phyloP scores from a whole-genome alignment of 805 yeast species.

The Spathaspora passalidarum region DNA sequence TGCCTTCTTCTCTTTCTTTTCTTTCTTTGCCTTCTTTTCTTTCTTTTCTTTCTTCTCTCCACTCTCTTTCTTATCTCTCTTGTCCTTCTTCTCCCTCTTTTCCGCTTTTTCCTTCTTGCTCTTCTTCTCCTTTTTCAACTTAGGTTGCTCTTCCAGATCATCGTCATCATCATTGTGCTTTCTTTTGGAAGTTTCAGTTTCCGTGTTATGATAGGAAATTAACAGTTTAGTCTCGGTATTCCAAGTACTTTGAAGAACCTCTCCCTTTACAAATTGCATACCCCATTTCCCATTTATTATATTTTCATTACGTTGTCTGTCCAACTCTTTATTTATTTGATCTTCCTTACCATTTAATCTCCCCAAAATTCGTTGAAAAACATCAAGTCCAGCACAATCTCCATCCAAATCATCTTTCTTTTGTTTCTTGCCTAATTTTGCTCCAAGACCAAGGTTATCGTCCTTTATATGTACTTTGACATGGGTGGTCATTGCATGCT shows the following conservation, averaged over 20 bases:
- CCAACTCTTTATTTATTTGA: conserved; percentile 60
- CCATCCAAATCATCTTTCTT: conserved; percentile 68
- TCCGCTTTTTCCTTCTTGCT: conserved; percentile 25
- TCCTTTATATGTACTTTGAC: conserved; percentile 80
- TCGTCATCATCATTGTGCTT: conserved; percentile 16
- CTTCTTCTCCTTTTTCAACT: conserved; percentile 24
- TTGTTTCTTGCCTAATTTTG: conserved; percentile 57
- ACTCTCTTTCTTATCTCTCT: conserved; percentile 18
- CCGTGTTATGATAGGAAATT: conserved; percentile 7
- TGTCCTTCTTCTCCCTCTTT: conserved; percentile 22
- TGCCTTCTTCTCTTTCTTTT: conserved; percentile 6
- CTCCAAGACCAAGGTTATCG: conserved; percentile 87
- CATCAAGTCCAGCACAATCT: conserved; percentile 88
- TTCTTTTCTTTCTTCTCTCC: conserved; percentile 15
- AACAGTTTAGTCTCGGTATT: conserved; percentile 49
- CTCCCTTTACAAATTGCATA: conserved; percentile 82
- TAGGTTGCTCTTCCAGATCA: conserved; percentile 15
- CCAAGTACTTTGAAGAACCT: conserved; percentile 79
- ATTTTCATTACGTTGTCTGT: conserved; percentile 61
- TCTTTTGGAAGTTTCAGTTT: conserved; percentile 13
- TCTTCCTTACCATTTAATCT: conserved; percentile 84
- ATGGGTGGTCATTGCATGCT: conserved; percentile 70
- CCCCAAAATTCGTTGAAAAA: conserved; percentile 86
- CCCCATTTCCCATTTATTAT: conserved; percentile 88
- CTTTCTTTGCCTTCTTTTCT: conserved; percentile 12